Evolutionary conservation across 495 filamentous ascomycete species (phyloP), one percentile per base, ranked within the genome.

Genomic region (Collariella sp.): DNA sequence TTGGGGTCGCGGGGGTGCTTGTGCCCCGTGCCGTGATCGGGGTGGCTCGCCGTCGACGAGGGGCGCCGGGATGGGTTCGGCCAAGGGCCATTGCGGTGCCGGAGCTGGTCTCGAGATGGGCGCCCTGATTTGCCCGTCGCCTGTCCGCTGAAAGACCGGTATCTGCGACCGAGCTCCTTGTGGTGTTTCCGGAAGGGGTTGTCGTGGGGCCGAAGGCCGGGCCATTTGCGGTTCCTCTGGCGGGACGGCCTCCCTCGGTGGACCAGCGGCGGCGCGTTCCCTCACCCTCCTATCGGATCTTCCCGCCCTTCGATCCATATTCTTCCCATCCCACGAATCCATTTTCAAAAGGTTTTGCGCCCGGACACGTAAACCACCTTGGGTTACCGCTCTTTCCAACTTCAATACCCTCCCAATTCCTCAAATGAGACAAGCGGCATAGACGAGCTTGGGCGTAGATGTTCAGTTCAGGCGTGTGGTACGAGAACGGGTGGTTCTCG

Each of bases 1-100:
- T 34, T 80, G 81, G 20, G 86, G 86, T 56, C 85, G 76, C 66
- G 80, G 80, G 11, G 85, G 85, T 39, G 83, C 78, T 58, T 79
- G 76, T 29, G 74, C 70, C 7, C 77, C 76, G 5, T 64, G 61
- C 23, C 76, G 67, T 59, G 78, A 74, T 60, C 75, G 69, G 50
- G 77, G 78, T 40, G 68, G 57, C 58, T 70, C 57, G 59, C 70
- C 48, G 65, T 62, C 62, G 57, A 59, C 42, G 46, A 57, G 63
- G 50, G 63, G 55, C 51, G 73, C 62, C 31, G 75, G 64, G 54
- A 73, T 59, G 10, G 78, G 70, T 13, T 76, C 72, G 40, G 74
- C 70, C 62, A 79, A 61, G 12, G 76, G 77, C 79, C 78, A 80
- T 50, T 81, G 76, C 4, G 78, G 68, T n/a, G 73, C 64, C 29